Evolutionary conservation across 345 rosid species (phyloP).

Genomic region (Gynandropsis gynandra): DNA sequence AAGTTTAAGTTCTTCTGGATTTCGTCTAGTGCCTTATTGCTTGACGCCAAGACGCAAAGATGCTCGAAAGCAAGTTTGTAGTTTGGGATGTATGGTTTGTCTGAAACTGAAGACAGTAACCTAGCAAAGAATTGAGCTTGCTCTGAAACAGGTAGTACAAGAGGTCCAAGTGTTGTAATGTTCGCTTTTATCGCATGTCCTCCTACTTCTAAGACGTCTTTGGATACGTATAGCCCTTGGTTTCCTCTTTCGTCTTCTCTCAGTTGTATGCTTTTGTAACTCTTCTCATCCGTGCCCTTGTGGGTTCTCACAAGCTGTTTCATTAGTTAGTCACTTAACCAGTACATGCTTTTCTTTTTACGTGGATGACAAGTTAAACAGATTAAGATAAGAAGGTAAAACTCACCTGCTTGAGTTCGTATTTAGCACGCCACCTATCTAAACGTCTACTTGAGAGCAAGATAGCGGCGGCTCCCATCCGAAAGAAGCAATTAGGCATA

Average conservation of each 20-base stretch:
- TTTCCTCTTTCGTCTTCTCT: constrained; percentile 47
- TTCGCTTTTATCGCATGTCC: constrained; percentile 57
- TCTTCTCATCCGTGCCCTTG: constrained; percentile 43
- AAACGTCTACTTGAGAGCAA: constrained; percentile 53
- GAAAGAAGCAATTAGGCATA: constrained; percentile 62
- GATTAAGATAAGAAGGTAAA: too few species aligned
- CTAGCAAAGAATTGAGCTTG: constrained; percentile 45
- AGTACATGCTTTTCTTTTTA: too few species aligned
- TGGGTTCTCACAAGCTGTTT: constrained; percentile 59
- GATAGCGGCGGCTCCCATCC: constrained; percentile 69
- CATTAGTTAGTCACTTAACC: constrained; percentile 5
- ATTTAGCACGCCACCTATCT: constrained; percentile 55
- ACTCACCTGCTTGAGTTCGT: constrained; percentile 54
- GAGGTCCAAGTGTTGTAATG: constrained; percentile 48
- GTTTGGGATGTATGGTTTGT: constrained; percentile 37
- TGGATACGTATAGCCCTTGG: constrained; percentile 47
- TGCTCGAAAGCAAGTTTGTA: constrained; percentile 61
- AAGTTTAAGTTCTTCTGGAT: constrained; percentile 55
- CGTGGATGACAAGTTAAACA: too few species aligned
- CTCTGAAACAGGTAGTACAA: constrained; percentile 44
- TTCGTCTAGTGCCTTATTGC: constrained; percentile 49
- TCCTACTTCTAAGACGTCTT: constrained; percentile 45
- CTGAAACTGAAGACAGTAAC: constrained; percentile 26
- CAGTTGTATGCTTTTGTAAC: constrained; percentile 45
- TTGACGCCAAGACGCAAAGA: constrained; percentile 41